These are phyloP conservation scores for Neonectria ditissima DNA, from an alignment of 2,329 filamentous ascomycete species.

Conservation along the genomic window DNA sequence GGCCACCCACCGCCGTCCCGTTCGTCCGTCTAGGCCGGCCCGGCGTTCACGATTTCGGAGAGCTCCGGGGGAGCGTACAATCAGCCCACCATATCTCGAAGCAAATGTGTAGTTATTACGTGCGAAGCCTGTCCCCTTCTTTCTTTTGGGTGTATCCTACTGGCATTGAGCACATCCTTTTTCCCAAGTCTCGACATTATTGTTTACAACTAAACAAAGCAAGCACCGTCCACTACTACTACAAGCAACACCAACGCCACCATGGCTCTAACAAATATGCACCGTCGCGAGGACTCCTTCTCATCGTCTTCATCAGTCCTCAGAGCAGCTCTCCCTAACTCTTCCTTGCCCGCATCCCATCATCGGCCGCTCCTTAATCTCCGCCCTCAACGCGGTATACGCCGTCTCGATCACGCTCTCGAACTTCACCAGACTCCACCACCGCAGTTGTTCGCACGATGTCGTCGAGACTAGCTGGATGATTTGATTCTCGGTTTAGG, in stretches of 20 bases:
- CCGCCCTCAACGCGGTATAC: neutral
- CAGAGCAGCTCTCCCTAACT: neutral
- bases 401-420: neutral
- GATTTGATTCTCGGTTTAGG: neutral
- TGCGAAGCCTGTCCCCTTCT: neutral
- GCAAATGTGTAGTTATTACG: neutral
- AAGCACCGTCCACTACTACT: neutral
- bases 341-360: neutral
- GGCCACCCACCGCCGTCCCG: slow-evolving; percentile 10
- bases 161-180: neutral
- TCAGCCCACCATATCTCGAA: slow-evolving; percentile 6
- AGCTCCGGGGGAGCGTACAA: slow-evolving; percentile 1
- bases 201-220: neutral
- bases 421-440: neutral
- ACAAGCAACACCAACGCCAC: neutral
- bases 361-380: neutral
- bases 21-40: slow-evolving; percentile 18
- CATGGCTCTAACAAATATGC: neutral
- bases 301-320: neutral
- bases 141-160: neutral
- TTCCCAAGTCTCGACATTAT: neutral
- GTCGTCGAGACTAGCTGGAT: neutral
- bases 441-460: neutral
- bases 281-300: neutral
- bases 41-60: slow-evolving; percentile 16